Base-by-base conservation (phyloP, 1,284 basidiomycete species). In the Pholiota adiposa region DNA sequence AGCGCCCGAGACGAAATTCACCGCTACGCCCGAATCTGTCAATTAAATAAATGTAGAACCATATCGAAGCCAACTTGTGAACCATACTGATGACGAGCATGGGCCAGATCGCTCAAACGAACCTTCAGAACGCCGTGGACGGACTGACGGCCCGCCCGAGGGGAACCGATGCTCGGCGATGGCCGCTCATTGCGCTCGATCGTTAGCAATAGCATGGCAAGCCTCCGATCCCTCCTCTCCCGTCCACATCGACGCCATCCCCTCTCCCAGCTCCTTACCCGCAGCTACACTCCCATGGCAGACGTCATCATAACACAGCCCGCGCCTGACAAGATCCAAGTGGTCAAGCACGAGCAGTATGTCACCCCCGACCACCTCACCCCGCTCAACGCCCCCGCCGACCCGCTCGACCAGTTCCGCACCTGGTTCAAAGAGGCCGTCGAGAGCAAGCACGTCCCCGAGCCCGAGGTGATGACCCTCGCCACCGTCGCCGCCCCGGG, bases 391-490 rank as follows among this genome's bases (percentile, higher is more conserved):
- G 86, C 94, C 63, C 25, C 77, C 86, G 0, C 84, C 85, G 36
- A 38, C 61, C 96, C 96, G 1, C 78, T 97, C 54, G 83, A 85
- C 58, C 93, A 96, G 69, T 97, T 97, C 77, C 86, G 87, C 61
- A 66, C 75, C 36, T 98, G 95, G 95, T 93, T 98, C 75, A 84
- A 84, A 40, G 81, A 87, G 48, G 89, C 88, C 6, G 78, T 80
- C 5, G 70, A 80, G 60, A 69, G 79, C 61, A 76, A 74, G 55
- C 59, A 71, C 14, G 93, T 96, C 5, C 75, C 78, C 48, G 94
- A 97, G 73, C 94, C 95, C 25, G 96, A 97, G 73, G 89, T 92
- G 7, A 92, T 97, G 87, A 83, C 88, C 3, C 73, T 98, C 54
- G 91, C 91, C 46, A 97, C 96, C 46, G 84, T 87, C n/a, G 86